A percentile compares a stretch with the other conserved stretches of the same genome.
Conservation (phyloP, 176 grass and related monocot species). For the Carex littledalei region DNA sequence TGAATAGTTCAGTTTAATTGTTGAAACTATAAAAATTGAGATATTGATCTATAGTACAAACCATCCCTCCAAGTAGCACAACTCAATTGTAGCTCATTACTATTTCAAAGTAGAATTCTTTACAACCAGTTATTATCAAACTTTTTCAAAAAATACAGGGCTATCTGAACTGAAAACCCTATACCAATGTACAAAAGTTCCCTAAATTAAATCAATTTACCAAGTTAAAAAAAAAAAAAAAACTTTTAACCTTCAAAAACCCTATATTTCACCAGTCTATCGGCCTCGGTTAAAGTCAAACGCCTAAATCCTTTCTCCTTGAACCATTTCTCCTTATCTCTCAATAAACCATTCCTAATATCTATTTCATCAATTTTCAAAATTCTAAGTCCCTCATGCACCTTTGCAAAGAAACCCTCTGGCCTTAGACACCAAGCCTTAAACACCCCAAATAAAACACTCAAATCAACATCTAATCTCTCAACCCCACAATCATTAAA, state of each 20-base stretch:
- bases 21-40: no score
- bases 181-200: not conserved
- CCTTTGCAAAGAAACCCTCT: constrained; percentile 66
- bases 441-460: constrained; percentile 60
- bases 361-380: constrained; percentile 42
- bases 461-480: constrained; percentile 49
- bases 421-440: constrained; percentile 89
- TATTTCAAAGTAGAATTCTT: not conserved
- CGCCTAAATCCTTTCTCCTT: constrained; percentile 54
- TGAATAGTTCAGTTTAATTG: no score
- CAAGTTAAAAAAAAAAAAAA: not conserved
- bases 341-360: constrained; percentile 30
- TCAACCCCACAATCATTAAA: constrained; percentile 50
- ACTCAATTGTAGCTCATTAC: not conserved
- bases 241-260: constrained; percentile 35
- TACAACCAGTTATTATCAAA: not conserved
- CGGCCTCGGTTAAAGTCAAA: constrained; percentile 40
- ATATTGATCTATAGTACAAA: no score
- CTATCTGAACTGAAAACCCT: constrained; percentile 6
- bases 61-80: not conserved
- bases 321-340: constrained; percentile 36
- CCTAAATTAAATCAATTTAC: not conserved
- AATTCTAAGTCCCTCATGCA: constrained; percentile 55
- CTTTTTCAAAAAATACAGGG: not conserved
- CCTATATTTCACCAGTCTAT: constrained; percentile 57